phyloP scores from a whole-genome alignment of 371 early-diverging fungal genomes.

The Apophysomyces variabilis region DNA sequence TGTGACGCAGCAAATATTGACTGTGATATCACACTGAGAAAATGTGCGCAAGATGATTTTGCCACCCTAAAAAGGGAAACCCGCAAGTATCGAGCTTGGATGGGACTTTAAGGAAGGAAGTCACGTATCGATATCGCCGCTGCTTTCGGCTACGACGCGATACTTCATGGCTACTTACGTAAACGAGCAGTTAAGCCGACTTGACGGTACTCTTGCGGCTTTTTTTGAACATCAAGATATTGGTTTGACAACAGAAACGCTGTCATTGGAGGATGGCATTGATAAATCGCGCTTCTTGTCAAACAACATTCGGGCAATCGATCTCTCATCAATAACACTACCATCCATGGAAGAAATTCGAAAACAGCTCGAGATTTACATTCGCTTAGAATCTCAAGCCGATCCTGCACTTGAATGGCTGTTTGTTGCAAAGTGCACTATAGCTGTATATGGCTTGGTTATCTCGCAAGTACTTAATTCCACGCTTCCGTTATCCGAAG shows the following conservation, averaged over 20 bases:
- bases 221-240: slow-evolving; percentile 16
- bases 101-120: too few species aligned
- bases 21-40: too few species aligned
- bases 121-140: too few species aligned
- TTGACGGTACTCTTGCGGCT: slow-evolving; percentile 19
- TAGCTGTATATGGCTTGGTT: slow-evolving; percentile 67
- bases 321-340: slow-evolving; percentile 22
- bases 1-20: too few species aligned
- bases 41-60: too few species aligned
- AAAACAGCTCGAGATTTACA: slow-evolving; percentile 27
- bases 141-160: not conserved
- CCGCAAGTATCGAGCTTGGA: too few species aligned
- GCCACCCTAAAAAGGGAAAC: too few species aligned
- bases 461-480: slow-evolving; percentile 63
- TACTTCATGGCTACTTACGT: slow-evolving; percentile 25
- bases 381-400: not conserved
- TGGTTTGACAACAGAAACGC: slow-evolving; percentile 4
- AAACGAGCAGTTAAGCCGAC: slow-evolving; percentile 23
- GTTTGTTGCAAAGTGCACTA: slow-evolving; percentile 59
- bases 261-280: slow-evolving; percentile 15
- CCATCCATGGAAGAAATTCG: slow-evolving; percentile 28
- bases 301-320: slow-evolving; percentile 34
- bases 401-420: slow-evolving; percentile 50
- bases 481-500: slow-evolving; percentile 66
- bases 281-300: slow-evolving; percentile 35